Conservation (phyloP, 2,329 filamentous ascomycete species). For the Blumeriella jaapii region DNA sequence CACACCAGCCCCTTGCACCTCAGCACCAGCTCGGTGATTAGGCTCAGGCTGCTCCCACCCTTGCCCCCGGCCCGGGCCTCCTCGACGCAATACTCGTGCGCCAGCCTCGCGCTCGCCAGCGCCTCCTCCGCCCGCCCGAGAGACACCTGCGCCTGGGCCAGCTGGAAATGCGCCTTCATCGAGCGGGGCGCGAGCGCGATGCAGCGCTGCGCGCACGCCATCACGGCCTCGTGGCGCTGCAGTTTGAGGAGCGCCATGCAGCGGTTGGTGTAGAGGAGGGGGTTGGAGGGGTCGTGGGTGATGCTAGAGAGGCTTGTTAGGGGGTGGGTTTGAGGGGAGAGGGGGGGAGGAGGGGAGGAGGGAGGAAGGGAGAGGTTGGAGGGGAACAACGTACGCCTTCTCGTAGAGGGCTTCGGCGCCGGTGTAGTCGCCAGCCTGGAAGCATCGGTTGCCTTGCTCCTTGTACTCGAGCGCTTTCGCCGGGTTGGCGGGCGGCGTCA, state of each 20-base stretch:
- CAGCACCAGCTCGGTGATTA: slow-evolving; percentile 64
- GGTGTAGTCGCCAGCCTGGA: slow-evolving; percentile 51
- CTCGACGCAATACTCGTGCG: slow-evolving; percentile 59
- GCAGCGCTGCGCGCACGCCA: slow-evolving; percentile 65
- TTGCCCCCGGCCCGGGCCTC: slow-evolving; percentile 54
- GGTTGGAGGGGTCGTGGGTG: slow-evolving; percentile 64
- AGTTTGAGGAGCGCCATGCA: slow-evolving; percentile 73
- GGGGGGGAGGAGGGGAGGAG: too few species aligned
- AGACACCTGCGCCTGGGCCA: slow-evolving; percentile 72
- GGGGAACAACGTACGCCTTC: slow-evolving; percentile 43
- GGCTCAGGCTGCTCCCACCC: slow-evolving; percentile 65
- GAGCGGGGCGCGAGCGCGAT: slow-evolving; percentile 36
- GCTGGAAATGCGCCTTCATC: slow-evolving; percentile 76
- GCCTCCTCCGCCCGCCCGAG: slow-evolving; percentile 64
- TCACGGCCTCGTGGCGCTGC: slow-evolving; percentile 58
- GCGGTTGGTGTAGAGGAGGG: slow-evolving; percentile 78
- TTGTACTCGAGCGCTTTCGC: slow-evolving; percentile 22
- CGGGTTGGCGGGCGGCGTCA: slow-evolving; percentile 12
- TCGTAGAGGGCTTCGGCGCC: slow-evolving; percentile 61
- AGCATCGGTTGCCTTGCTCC: slow-evolving; percentile 36
- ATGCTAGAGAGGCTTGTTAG: slow-evolving; percentile 40
- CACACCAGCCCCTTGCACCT: slow-evolving; percentile 77
- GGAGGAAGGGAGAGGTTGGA: neutral
- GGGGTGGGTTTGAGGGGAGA: too few species aligned
- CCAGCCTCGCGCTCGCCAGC: slow-evolving; percentile 54